Evolutionary conservation across 2,329 filamentous ascomycete genomes (phyloP), one percentile per base, ranked within the genome.

Genomic region (Aspergillus pseudotamarii): DNA sequence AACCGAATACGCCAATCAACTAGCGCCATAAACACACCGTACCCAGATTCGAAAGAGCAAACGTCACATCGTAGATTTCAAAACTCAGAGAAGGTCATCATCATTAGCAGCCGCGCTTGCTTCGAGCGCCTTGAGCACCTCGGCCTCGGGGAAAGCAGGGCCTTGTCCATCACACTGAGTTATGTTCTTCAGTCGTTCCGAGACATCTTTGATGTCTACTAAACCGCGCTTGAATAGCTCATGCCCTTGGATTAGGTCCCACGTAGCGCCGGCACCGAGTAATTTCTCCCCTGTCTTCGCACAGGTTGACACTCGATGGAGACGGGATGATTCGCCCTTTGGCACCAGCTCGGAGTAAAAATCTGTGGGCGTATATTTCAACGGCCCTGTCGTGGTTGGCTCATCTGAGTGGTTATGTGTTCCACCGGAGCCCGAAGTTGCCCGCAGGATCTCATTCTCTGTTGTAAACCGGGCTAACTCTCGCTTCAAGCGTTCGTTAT

Each of bases 391-490:
- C 5, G 85, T 84, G 11, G 81, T 79, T 14, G 84, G 82, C 26
- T 77, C 73, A 36, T 63, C 67, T 36, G 75, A 75, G 82, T 76
- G 60, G 76, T 77, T 72, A 78, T 73, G 73, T 74, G 71, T 67
- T 67, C 71, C 69, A 66, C 64, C 66, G 66, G 71, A 75, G 66
- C 68, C 81, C 8, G 89, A 89, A 1, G 93, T 96, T 6, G 93
- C 93, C 54, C 93, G 90, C 41, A 98, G 83, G 59, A 97, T 94
- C 79, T 97, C 92, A 76, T 97, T 97, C 76, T 98, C 94, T 10
- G 93, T 97, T 64, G 88, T 89, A 59, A 92, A 88, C 73, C 91
- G 91, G 68, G 95, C 91, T 32, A 97, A 83, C 72, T 96, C 90
- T 23, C 91, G 88, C 79, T 92, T 94, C 32, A 98, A 83, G 38